Evolutionary conservation across 75 land plant species (phyloP), one percentile per base, ranked within the genome.

Genomic region (Adiantum capillusveneris): DNA sequence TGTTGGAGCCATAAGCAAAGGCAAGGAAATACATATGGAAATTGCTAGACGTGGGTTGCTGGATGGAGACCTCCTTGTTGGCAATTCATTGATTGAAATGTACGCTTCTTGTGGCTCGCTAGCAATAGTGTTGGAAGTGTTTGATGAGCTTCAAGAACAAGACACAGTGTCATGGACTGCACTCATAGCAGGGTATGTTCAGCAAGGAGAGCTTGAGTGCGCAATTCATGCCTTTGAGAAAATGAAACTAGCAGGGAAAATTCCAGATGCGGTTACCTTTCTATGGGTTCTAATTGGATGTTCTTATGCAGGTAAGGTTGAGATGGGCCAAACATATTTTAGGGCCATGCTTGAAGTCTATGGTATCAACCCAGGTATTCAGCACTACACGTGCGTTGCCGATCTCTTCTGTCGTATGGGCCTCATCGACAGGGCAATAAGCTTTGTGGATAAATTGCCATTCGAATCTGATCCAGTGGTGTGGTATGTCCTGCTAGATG

Each of bases 241-340:
- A 44, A 81, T 81, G 84, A 22, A 61, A 29, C 36, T 55, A 18
- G 50, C 12, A 19, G 74, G 64, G 27, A 31, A 78, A 22, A 57
- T 31, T 18, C 84, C 84, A 27, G 77, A 81, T 60, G 70, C 44
- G 28, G 65, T 77, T 6, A 81, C 81, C 44, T 70, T 81, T 39
- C 28, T 75, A 46, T 75, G 78, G 41, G 66, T 81, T 29, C 68
- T 81, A 22, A 73, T 77, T 28, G 81, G 81, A 39, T 81, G 77
- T 60, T 56, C 75, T 29, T 76, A 78, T 45, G 42, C 62, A 63
- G 80, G 80, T 18, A 56, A 54, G 16, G 72, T 78, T 25, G 72
- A 73, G 51, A 29, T 26, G 13, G 80, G 80, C 2, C 64, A 73
- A 29, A 30, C 39, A 12, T 73, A 62, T 61, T 78, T 78, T 21